Conservation (phyloP, 805 yeast genomes). For the Brettanomyces anomalus region DNA sequence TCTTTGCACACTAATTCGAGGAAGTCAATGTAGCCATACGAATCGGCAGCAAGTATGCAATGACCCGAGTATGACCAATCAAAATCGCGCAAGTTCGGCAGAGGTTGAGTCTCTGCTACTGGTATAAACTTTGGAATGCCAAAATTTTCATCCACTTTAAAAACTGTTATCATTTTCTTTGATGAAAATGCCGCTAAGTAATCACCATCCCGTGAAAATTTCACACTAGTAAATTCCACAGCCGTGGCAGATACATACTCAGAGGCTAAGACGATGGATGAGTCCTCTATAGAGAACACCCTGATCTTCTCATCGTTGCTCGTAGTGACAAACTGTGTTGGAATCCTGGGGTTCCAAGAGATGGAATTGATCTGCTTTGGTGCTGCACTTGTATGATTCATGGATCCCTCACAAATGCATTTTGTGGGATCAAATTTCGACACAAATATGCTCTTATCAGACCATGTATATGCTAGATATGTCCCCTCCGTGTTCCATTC, state of each 20-base stretch:
- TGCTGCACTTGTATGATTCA: too few relatives aligned
- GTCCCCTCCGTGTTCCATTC: constrained; percentile 35
- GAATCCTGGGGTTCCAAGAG: constrained; percentile 36
- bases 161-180: too few relatives aligned
- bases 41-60: neutral
- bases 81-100: neutral
- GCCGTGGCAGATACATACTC: too few relatives aligned
- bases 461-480: constrained; percentile 32
- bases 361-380: constrained; percentile 30
- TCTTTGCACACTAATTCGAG: constrained; percentile 28
- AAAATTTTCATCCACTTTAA: too few relatives aligned
- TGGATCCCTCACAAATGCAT: too few relatives aligned
- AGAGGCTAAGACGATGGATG: too few relatives aligned
- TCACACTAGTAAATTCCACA: constrained; percentile 1
- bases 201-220: constrained; percentile 33
- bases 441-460: constrained; percentile 22
- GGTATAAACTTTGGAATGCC: too few relatives aligned
- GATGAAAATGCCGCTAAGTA: constrained; percentile 11
- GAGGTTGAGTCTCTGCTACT: too few relatives aligned
- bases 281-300: too few relatives aligned
- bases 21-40: constrained; percentile 26
- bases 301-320: constrained; percentile 9
- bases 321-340: constrained; percentile 34
- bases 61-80: neutral
- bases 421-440: too few relatives aligned